phyloP scores from a whole-genome alignment of 768 basidiomycete species.

The Boletus rex-veris region DNA sequence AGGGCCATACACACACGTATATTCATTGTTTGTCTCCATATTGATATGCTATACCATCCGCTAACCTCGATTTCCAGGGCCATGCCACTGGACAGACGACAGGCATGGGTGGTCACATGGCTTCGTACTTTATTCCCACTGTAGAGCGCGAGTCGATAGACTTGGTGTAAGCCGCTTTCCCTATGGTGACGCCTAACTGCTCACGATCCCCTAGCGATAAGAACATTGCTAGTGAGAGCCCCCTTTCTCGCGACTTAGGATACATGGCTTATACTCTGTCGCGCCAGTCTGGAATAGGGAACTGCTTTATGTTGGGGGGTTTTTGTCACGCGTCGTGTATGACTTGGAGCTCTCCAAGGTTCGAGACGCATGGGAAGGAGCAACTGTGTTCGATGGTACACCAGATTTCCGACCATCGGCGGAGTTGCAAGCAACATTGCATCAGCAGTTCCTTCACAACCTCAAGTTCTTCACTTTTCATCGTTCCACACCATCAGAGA shows the following conservation, averaged over 20 bases:
- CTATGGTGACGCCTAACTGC: neutral
- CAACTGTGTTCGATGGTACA: constrained; percentile 15
- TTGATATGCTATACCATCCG: neutral
- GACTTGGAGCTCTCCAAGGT: constrained; percentile 71
- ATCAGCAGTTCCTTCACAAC: constrained; percentile 3
- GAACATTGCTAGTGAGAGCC: neutral
- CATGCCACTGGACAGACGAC: constrained; percentile 4
- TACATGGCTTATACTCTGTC: constrained; percentile 26
- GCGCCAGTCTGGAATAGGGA: constrained; percentile 89
- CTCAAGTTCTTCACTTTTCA: constrained; percentile 36
- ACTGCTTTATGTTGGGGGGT: constrained; percentile 78
- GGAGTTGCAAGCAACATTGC: neutral
- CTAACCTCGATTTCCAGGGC: neutral
- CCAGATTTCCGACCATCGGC: neutral
- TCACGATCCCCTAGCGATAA: neutral
- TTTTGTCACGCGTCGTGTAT: constrained; percentile 76
- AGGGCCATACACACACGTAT: neutral
- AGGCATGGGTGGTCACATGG: constrained; percentile 1
- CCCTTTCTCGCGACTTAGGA: neutral
- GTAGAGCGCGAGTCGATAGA: constrained; percentile 3
- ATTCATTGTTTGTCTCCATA: neutral
- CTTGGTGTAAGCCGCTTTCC: neutral
- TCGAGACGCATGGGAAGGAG: constrained; percentile 21
- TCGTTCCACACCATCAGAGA: constrained; percentile 61
- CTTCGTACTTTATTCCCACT: neutral